Base-by-base conservation (phyloP, 768 basidiomycete species). In the Termitomyces sp. region DNA sequence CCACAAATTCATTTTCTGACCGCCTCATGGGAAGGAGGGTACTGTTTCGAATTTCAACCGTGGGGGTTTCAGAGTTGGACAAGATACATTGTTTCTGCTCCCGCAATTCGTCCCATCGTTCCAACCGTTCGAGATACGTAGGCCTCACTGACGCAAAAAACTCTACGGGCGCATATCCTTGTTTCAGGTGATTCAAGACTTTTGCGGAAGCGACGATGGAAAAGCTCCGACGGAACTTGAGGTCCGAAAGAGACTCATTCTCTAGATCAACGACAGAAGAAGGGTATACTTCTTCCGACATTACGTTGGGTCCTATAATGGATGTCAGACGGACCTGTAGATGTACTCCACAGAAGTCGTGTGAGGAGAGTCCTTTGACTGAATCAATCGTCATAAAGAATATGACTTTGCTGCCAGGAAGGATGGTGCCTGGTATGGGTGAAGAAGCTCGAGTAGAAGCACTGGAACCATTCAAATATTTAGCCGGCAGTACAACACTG, bases 31-130 rank as follows among this genome's bases (percentile, higher is more conserved):
- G 77, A n/a, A 84, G 85, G 24, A 80, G 65, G 51, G 69, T 72
- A 31, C 77, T 70, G 1, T 81, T 73, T 44, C 69, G 71, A 61
- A 63, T 72, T 47, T 82, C 80, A 36, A 69, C 59, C 15, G 72
- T 67, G 24, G 70, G 71, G n/a, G 72, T 70, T 31, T 68, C 61
- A 22, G 73, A 60, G 54, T 69, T 72, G 47, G 74, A 67, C 44
- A 77, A 70, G 60, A 72, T 73, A 66, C 68, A 74, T 58, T 75
- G 72, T 61, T 83, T 82, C 49, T 88, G 83, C 62, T 98, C 94
- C 34, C 94, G 84, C 77, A 91, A 80, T 67, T 94, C 90, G 67
- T 98, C 96, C 94, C 94, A 97, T 56, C 90, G 82, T 66, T 94
- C 93, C 72, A 98, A 75, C 6, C 93, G 84, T 60, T 92, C 89